Evolutionary conservation across 2,329 filamentous ascomycete genomes (phyloP).

Genomic region (Exophiala lecanii-corni): DNA sequence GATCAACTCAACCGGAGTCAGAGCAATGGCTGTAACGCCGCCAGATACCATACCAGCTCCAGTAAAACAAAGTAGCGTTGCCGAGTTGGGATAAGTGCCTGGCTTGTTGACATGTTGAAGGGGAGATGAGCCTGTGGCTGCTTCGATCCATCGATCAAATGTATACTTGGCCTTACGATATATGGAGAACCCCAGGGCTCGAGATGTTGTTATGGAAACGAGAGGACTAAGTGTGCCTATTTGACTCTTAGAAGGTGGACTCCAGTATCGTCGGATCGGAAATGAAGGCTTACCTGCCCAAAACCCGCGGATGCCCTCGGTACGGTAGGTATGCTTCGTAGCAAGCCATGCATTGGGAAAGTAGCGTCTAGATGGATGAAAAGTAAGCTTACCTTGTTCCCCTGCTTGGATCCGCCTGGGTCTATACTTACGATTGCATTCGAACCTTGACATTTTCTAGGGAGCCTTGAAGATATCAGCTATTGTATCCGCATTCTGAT

Average conservation of each 20-base stretch:
- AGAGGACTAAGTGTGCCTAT: slow-evolving; percentile 42
- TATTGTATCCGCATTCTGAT: slow-evolving; percentile 10
- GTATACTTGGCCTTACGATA: slow-evolving; percentile 41
- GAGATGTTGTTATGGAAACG: slow-evolving; percentile 42
- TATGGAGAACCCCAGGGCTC: slow-evolving; percentile 44
- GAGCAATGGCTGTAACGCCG: slow-evolving; percentile 38
- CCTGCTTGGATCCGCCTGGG: not conserved
- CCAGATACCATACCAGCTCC: slow-evolving; percentile 41
- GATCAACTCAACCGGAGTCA: slow-evolving; percentile 45
- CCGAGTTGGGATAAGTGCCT: slow-evolving; percentile 39
- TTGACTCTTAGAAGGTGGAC: slow-evolving; percentile 31
- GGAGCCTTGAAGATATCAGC: slow-evolving; percentile 35
- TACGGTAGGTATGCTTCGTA: slow-evolving; percentile 43
- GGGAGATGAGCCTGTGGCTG: slow-evolving; percentile 39
- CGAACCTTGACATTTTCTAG: slow-evolving; percentile 47
- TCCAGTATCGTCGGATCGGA: not conserved
- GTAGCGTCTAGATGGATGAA: slow-evolving; percentile 35
- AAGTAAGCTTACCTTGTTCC: too few relatives aligned
- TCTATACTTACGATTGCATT: slow-evolving; percentile 43
- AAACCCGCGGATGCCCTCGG: slow-evolving; percentile 44
- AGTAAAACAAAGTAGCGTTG: slow-evolving; percentile 40
- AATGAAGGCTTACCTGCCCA: slow-evolving; percentile 39
- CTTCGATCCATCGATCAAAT: slow-evolving; percentile 37
- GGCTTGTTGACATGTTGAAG: slow-evolving; percentile 38
- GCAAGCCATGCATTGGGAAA: slow-evolving; percentile 41